These are phyloP conservation scores for Globisporangium irregulare DNA, from an alignment of 352 stramenopile species.

Conservation along the genomic window DNA sequence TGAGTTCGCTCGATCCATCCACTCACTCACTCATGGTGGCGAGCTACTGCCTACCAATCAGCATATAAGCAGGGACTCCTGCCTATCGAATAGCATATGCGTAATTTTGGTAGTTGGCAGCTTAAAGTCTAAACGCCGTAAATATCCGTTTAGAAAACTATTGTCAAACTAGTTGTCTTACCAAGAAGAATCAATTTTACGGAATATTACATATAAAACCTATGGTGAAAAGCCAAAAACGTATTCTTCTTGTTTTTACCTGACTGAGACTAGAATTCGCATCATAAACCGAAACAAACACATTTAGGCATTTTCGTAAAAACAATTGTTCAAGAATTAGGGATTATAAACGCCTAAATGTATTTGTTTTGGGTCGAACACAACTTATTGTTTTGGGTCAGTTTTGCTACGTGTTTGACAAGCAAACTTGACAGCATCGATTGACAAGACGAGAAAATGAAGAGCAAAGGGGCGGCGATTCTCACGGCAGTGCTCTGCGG, in stretches of 20 bases:
- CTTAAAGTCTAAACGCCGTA: too few species aligned
- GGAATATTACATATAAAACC: neutral
- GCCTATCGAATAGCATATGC: neutral
- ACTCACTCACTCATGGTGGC: slow-evolving; percentile 2
- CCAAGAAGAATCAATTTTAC: neutral
- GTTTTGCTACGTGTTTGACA: slow-evolving; percentile 8
- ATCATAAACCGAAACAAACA: too few species aligned
- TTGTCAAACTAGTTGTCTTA: neutral
- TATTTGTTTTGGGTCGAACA: neutral
- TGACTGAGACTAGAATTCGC: neutral
- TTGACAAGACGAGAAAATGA: slow-evolving; percentile 13
- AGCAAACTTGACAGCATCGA: neutral
- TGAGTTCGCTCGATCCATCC: slow-evolving; percentile 12
- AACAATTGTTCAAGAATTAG: neutral
- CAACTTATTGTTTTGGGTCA: too few species aligned
- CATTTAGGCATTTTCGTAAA: too few species aligned
- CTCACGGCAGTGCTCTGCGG: slow-evolving; percentile 7
- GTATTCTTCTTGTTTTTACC: neutral
- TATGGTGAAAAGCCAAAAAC: neutral
- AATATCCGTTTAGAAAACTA: neutral
- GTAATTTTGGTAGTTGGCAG: neutral
- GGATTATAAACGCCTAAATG: neutral
- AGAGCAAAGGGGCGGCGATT: slow-evolving; percentile 12
- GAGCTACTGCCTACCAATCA: neutral
- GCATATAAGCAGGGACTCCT: neutral